Conservation (phyloP, 202 grass and related monocot species). For the Carex sylvatica region DNA sequence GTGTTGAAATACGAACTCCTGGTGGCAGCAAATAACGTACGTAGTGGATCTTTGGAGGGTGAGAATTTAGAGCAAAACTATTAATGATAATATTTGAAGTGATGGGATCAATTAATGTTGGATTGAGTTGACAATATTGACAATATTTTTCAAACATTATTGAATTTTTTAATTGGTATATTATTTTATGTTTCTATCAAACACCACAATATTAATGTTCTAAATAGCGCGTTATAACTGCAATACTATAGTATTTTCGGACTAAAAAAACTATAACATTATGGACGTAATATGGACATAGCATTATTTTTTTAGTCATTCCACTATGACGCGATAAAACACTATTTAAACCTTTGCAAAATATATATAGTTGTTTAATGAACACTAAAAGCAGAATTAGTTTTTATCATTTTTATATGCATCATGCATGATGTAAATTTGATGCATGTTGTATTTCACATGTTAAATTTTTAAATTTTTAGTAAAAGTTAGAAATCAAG, state of each 20-base stretch:
- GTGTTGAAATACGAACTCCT: not conserved
- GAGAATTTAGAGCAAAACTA: too few species aligned
- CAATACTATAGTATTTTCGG: too few species aligned
- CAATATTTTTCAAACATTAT: not conserved
- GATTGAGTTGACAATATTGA: too few species aligned
- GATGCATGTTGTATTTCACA: not conserved
- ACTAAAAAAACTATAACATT: too few species aligned
- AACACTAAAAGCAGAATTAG: not conserved
- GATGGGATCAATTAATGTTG: too few species aligned
- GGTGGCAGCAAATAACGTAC: not conserved
- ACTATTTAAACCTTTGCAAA: too few species aligned
- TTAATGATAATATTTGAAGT: too few species aligned
- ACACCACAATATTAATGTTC: not conserved
- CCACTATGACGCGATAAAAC: too few species aligned
- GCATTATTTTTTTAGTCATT: too few species aligned
- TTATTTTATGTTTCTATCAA: not conserved
- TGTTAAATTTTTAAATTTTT: not conserved
- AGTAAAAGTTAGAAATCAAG: too few species aligned
- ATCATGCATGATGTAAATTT: not conserved
- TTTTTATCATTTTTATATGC: not conserved
- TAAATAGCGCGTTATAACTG: too few species aligned
- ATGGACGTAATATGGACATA: too few species aligned
- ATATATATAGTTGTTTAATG: not conserved
- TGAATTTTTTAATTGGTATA: not conserved
- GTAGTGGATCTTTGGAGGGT: not conserved